Conservation (phyloP, 441 rosid species). For the Populus hybrid region DNA sequence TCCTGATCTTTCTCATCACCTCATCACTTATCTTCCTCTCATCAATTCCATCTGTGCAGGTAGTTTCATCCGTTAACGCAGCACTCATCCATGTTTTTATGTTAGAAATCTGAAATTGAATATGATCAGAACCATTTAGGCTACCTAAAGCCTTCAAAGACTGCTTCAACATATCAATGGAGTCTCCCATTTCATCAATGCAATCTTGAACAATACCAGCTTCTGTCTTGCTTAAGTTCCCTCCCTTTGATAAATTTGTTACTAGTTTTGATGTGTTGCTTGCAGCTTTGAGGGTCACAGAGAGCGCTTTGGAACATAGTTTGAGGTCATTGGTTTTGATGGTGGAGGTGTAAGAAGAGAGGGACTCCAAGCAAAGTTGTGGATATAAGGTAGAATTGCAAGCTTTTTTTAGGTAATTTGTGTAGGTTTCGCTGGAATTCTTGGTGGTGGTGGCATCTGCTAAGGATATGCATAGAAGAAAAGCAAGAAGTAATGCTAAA, state of each 20-base stretch:
- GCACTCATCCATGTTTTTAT: constrained; percentile 65
- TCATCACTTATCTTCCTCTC: constrained; percentile 33
- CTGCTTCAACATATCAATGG: constrained; percentile 37
- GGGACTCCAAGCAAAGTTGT: constrained; percentile 41
- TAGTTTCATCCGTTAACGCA: constrained; percentile 58
- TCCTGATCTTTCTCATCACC: constrained; percentile 41
- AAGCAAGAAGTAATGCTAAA: constrained; percentile 19
- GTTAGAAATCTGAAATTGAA: constrained; percentile 28
- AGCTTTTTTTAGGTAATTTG: constrained; percentile 39
- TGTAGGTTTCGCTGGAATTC: constrained; percentile 31
- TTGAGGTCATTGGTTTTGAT: constrained; percentile 48
- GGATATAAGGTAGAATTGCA: constrained; percentile 51
- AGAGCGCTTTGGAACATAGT: constrained; percentile 46
- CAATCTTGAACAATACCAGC: constrained; percentile 50
- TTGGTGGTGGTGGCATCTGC: constrained; percentile 22
- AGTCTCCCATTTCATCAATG: constrained; percentile 23
- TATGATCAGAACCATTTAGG: constrained; percentile 7
- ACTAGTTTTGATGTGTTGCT: constrained; percentile 24
- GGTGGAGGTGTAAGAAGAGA: constrained; percentile 38
- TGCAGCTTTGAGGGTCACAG: constrained; percentile 39
- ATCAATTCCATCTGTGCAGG: constrained; percentile 67
- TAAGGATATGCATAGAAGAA: constrained; percentile 24
- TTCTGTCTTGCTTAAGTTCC: constrained; percentile 32
- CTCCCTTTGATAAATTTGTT: constrained; percentile 25
- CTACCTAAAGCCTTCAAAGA: constrained; percentile 35